Evolutionary conservation across 2,329 filamentous ascomycete genomes (phyloP).

Genomic region (Alternaria sp.): DNA sequence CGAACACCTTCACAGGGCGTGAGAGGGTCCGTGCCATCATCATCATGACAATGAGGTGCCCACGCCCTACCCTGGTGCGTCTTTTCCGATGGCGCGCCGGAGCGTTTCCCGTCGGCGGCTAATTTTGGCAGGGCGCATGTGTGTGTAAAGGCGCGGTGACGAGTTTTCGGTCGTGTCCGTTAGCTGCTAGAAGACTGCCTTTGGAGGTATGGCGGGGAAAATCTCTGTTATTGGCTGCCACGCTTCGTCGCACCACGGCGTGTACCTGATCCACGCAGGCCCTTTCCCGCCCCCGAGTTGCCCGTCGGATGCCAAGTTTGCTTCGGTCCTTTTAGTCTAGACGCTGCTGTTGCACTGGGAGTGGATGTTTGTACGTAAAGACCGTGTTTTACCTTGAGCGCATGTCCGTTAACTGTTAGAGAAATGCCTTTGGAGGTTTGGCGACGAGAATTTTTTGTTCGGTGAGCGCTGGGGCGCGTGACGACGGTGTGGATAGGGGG

Average conservation of each 20-base stretch:
- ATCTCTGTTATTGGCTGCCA: conserved; percentile 25
- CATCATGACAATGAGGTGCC: conserved; percentile 4
- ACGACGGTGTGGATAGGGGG: conserved; percentile 1
- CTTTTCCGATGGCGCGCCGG: conserved; percentile 9
- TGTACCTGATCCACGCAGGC: background rate
- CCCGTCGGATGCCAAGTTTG: conserved; percentile 17
- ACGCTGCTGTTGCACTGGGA: conserved; percentile 15
- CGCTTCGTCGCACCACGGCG: conserved; percentile 5
- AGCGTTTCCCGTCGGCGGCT: conserved; percentile 21
- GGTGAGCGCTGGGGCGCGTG: conserved; percentile 11
- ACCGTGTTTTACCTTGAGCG: background rate
- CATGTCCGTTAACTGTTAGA: conserved; percentile 27
- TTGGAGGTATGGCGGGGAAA: conserved; percentile 25
- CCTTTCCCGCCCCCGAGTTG: conserved; percentile 15
- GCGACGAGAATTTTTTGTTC: conserved; percentile 13
- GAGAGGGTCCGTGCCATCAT: conserved; percentile 2
- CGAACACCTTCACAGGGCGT: conserved; percentile 10
- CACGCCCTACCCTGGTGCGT: conserved; percentile 13
- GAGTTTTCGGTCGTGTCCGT: conserved; percentile 9
- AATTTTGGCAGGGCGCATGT: conserved; percentile 9
- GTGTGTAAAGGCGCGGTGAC: conserved; percentile 2
- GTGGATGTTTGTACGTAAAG: conserved; percentile 34
- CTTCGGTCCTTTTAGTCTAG: conserved; percentile 11
- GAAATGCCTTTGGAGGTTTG: conserved; percentile 26
- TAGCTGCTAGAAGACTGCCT: conserved; percentile 21